Percentiles rank a stretch among this genome's conserved stretches.
phyloP scores from a whole-genome alignment of 495 filamentous ascomycete species.

The Cercophora scortea region DNA sequence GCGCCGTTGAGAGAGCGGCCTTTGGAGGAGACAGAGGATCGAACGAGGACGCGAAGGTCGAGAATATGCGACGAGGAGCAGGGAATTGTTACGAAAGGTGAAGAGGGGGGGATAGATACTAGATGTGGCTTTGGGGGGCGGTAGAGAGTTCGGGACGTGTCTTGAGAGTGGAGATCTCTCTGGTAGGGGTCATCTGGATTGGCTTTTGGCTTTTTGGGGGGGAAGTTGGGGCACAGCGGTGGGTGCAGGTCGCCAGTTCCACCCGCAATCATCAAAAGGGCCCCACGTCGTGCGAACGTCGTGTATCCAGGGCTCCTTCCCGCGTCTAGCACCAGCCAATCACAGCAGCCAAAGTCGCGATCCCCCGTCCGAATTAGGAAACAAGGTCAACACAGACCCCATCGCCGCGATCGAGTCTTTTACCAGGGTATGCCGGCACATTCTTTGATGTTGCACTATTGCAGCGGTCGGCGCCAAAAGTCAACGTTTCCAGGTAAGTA shows the following conservation, averaged over 20 bases:
- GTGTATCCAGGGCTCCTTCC: conserved; percentile 5
- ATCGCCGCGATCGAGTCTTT: background rate
- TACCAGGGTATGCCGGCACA: too few relatives aligned
- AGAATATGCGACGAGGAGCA: background rate
- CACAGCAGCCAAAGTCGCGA: conserved; percentile 7
- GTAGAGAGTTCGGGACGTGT: background rate
- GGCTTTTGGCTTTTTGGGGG: too few relatives aligned
- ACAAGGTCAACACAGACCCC: conserved; percentile 13
- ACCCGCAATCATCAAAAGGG: conserved; percentile 2
- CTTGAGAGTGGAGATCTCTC: background rate
- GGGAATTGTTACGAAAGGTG: background rate
- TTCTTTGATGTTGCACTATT: too few relatives aligned
- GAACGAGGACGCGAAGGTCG: background rate
- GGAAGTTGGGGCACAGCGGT: background rate
- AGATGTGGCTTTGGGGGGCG: background rate
- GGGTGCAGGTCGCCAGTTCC: background rate
- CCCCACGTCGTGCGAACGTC: conserved; percentile 12
- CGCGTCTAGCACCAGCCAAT: conserved; percentile 16
- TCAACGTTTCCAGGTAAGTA: too few relatives aligned
- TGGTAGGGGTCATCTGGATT: too few relatives aligned
- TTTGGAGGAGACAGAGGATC: background rate
- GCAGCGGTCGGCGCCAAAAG: too few relatives aligned
- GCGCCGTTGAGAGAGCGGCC: background rate
- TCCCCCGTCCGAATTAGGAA: conserved; percentile 13
- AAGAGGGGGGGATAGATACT: background rate